These are phyloP conservation scores for Lathyrus sativus DNA, from an alignment of 306 rosid species.

Conservation along the genomic window DNA sequence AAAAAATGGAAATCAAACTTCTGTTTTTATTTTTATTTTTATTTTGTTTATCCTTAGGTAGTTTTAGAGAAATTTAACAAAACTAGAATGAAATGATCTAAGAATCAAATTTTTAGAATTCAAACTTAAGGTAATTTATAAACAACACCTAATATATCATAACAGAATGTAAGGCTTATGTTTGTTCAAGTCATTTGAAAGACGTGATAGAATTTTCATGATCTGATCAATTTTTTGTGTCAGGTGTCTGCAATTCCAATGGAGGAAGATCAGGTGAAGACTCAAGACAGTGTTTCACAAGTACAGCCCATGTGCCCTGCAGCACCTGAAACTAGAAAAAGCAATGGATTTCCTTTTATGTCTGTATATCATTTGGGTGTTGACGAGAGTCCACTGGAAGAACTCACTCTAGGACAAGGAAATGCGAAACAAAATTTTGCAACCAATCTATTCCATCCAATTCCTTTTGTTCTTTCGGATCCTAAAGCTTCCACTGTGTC, in stretches of 20 bases:
- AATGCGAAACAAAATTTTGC: slow-evolving; percentile 42
- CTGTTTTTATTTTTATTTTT: slow-evolving; percentile 1
- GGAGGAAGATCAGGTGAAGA: slow-evolving; percentile 71
- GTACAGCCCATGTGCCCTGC: slow-evolving; percentile 50
- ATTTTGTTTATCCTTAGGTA: neutral
- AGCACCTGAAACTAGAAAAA: slow-evolving; percentile 51
- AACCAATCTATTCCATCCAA: slow-evolving; percentile 45
- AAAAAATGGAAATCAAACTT: neutral
- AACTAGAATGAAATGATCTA: slow-evolving; percentile 13
- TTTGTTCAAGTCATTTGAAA: slow-evolving; percentile 17
- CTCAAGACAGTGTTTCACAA: slow-evolving; percentile 55
- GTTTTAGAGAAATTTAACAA: slow-evolving; percentile 10
- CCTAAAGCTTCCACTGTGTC: slow-evolving; percentile 42
- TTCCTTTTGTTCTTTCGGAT: slow-evolving; percentile 39
- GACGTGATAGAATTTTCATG: slow-evolving; percentile 9
- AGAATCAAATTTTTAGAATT: neutral
- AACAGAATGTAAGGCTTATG: slow-evolving; percentile 1
- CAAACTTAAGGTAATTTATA: neutral
- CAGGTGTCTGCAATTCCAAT: slow-evolving; percentile 70
- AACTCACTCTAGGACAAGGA: slow-evolving; percentile 56
- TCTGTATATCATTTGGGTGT: slow-evolving; percentile 50
- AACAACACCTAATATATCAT: neutral
- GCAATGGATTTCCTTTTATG: slow-evolving; percentile 53
- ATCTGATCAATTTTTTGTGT: slow-evolving; percentile 30
- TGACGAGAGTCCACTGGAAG: slow-evolving; percentile 53